Conservation (phyloP, 2,329 filamentous ascomycete species). For the Diaporthe helianthi region DNA sequence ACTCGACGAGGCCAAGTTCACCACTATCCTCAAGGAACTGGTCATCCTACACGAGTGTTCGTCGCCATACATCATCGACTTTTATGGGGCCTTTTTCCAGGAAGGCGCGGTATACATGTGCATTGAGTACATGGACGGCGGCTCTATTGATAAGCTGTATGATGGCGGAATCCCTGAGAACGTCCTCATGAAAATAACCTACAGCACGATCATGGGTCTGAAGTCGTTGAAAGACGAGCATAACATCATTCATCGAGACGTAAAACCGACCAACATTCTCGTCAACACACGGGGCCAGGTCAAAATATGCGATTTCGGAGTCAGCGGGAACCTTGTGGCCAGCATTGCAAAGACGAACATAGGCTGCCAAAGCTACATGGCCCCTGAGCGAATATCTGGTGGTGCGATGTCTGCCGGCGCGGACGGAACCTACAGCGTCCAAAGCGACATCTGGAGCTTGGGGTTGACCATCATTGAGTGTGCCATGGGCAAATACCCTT, state of each 20-base stretch:
- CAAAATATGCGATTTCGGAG: conserved; percentile 99
- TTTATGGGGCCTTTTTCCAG: conserved; percentile 98
- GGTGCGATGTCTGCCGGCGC: conserved; percentile 76
- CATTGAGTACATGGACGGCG: conserved; percentile 99
- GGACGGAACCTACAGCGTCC: conserved; percentile 92
- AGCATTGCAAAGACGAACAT: conserved; percentile 99
- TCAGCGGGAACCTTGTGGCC: conserved; percentile 93
- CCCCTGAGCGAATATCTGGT: conserved; percentile 91
- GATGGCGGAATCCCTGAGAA: conserved; percentile 87
- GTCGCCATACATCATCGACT: conserved; percentile 97
- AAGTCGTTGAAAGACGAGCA: conserved; percentile 96
- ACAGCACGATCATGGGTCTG: conserved; percentile 87
- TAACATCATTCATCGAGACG: conserved; percentile 98
- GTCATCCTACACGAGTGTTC: conserved; percentile 95
- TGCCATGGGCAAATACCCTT: conserved; percentile 91
- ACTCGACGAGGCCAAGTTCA: conserved; percentile 94
- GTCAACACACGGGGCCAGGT: conserved; percentile 88
- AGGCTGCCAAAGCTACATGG: conserved; percentile 99
- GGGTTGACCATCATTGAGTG: conserved; percentile 96
- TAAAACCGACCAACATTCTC: conserved; percentile 98
- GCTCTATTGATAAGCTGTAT: conserved; percentile 96
- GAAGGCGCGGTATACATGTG: conserved; percentile 99
- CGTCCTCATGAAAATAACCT: conserved; percentile 87
- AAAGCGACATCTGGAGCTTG: conserved; percentile 97
- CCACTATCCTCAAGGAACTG: conserved; percentile 96